Percentiles rank a stretch among this genome's conserved stretches.
Conservation (phyloP, 805 yeast genomes). For the Grigorovia transvaalensis region DNA sequence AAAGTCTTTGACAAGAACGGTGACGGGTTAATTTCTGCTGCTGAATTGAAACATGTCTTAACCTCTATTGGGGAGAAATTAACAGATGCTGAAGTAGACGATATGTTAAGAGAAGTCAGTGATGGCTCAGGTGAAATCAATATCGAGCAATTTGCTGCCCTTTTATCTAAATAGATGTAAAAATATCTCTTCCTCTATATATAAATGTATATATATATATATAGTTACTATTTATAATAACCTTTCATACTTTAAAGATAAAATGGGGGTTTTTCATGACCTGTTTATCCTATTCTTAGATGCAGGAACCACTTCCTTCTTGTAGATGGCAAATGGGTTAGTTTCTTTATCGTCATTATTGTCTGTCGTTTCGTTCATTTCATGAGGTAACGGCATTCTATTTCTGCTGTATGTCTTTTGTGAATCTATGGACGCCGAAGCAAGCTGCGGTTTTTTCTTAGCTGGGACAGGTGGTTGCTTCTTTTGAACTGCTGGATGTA, state of each 20-base stretch:
- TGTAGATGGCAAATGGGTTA: conserved; percentile 31
- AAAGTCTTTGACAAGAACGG: conserved; percentile 95
- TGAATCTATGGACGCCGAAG: not conserved
- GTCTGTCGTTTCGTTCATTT: not conserved
- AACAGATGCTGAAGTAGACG: conserved; percentile 93
- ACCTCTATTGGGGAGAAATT: conserved; percentile 96
- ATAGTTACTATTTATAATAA: not conserved
- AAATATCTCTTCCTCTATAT: not conserved
- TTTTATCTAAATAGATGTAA: conserved; percentile 56
- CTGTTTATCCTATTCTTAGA: conserved; percentile 28
- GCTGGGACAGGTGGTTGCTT: not conserved
- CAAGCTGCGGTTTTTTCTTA: not conserved
- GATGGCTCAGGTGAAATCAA: conserved; percentile 96
- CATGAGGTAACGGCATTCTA: conserved; percentile 1
- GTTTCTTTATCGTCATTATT: conserved; percentile 7
- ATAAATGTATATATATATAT: not conserved
- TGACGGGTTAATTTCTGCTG: conserved; percentile 92
- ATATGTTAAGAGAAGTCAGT: conserved; percentile 92
- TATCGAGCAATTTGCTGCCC: conserved; percentile 90
- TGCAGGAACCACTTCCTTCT: conserved; percentile 31
- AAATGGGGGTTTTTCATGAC: conserved; percentile 2
- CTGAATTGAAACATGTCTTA: conserved; percentile 92
- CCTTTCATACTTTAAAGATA: too few species aligned
- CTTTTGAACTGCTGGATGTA: not conserved
- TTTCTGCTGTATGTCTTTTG: not conserved